Percentiles rank a stretch among this genome's conserved stretches.
phyloP scores from a whole-genome alignment of 2,329 filamentous ascomycete species.

The Diplodia scrobiculata region DNA sequence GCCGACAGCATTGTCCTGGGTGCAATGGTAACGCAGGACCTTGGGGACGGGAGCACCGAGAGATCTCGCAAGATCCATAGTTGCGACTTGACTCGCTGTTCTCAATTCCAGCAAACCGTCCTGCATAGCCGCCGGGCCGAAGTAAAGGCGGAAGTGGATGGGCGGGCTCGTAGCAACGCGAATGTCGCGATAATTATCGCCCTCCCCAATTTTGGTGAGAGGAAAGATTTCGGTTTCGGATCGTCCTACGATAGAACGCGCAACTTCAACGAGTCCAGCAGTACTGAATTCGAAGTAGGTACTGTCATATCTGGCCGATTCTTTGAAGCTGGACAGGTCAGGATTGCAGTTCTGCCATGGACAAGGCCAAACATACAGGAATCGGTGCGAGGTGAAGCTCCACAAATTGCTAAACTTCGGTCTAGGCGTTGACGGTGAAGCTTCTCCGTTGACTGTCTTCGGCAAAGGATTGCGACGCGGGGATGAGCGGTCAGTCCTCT shows the following conservation, averaged over 20 bases:
- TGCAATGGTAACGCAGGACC: background rate
- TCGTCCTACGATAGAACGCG: too few species aligned
- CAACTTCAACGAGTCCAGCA: too few species aligned
- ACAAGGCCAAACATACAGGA: background rate
- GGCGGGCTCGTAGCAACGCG: background rate
- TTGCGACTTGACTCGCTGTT: background rate
- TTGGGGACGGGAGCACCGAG: background rate
- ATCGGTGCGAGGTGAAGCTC: background rate
- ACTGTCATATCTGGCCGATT: too few species aligned
- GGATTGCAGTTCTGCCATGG: background rate
- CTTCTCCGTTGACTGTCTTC: too few species aligned
- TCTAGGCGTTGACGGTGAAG: too few species aligned
- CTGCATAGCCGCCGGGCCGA: background rate
- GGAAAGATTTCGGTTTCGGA: too few species aligned
- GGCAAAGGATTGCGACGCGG: too few species aligned
- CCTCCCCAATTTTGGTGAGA: background rate
- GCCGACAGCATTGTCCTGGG: background rate
- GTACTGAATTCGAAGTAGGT: too few species aligned
- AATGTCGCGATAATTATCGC: background rate
- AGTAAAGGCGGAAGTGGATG: background rate
- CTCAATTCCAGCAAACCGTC: background rate
- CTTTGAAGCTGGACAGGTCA: too few species aligned
- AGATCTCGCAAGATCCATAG: background rate
- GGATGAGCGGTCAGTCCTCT: too few species aligned
- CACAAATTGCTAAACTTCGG: background rate